Evolutionary conservation across 805 yeast species (phyloP).

Genomic region (Candida tibetensis): DNA sequence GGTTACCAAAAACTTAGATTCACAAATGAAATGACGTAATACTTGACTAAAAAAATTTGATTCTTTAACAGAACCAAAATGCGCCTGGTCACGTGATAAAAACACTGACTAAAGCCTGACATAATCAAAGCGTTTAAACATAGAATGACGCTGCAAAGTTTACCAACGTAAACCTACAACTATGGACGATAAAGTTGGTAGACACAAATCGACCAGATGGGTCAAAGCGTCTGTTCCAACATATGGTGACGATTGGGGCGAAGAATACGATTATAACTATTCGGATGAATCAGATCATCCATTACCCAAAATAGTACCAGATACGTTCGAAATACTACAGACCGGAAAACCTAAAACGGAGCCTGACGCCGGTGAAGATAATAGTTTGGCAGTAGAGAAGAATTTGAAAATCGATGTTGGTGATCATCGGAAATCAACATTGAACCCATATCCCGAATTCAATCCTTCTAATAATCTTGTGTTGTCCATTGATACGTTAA

Average conservation of each 20-base stretch:
- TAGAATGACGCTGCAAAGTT: too few species aligned
- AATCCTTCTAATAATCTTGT: conserved; percentile 18
- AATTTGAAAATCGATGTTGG: not conserved
- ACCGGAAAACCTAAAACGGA: conserved; percentile 1
- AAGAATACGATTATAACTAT: conserved; percentile 16
- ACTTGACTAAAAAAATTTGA: too few species aligned
- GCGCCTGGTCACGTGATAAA: too few species aligned
- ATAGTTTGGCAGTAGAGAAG: not conserved
- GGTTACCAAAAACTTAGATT: too few species aligned
- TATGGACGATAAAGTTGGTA: conserved; percentile 36
- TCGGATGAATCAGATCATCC: not conserved
- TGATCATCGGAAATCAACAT: not conserved
- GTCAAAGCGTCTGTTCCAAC: conserved; percentile 41
- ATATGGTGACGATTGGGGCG: conserved; percentile 43
- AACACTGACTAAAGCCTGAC: too few species aligned
- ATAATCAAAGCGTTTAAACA: too few species aligned
- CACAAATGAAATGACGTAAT: too few species aligned
- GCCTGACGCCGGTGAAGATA: not conserved
- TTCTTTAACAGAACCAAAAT: too few species aligned
- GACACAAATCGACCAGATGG: conserved; percentile 45
- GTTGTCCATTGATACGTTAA: conserved; percentile 33
- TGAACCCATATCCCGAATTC: not conserved
- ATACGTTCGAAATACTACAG: not conserved
- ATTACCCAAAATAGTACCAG: not conserved
- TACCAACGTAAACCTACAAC: too few species aligned